phyloP scores from a whole-genome alignment of 2,329 filamentous ascomycete species.

The Blastomyces percursus region DNA sequence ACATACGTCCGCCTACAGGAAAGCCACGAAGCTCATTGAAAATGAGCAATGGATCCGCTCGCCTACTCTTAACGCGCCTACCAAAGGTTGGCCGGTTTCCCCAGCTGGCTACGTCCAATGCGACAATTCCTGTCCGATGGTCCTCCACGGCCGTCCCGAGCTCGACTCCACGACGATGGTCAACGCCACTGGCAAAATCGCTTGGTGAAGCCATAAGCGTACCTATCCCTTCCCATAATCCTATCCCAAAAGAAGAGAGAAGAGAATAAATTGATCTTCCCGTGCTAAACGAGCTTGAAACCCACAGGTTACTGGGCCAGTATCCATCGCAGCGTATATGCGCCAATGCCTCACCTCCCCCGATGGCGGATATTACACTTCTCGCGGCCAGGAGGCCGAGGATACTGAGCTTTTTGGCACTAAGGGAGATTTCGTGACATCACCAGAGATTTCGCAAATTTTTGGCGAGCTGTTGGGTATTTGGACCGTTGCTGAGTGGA shows the following conservation, averaged over 20 bases:
- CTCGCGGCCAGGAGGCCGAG: constrained; percentile 45
- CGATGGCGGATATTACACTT: constrained; percentile 86
- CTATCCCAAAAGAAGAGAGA: neutral
- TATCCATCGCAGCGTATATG: constrained; percentile 92
- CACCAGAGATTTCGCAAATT: constrained; percentile 91
- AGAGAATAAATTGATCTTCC: neutral
- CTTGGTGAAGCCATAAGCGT: constrained; percentile 80
- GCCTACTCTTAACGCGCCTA: constrained; percentile 13
- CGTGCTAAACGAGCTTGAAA: neutral
- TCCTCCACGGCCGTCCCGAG: constrained; percentile 22
- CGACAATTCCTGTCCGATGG: constrained; percentile 18
- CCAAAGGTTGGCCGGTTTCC: constrained; percentile 11
- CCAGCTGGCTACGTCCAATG: constrained; percentile 12
- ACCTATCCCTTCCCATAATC: constrained; percentile 18
- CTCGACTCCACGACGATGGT: constrained; percentile 55
- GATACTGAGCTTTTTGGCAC: constrained; percentile 80
- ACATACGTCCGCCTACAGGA: neutral
- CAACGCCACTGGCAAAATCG: constrained; percentile 80
- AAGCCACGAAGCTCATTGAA: constrained; percentile 10
- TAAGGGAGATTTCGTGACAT: constrained; percentile 92
- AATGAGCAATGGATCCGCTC: constrained; percentile 16
- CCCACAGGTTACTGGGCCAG: constrained; percentile 66
- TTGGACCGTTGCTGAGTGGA: constrained; percentile 96
- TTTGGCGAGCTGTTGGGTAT: constrained; percentile 91
- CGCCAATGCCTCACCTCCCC: constrained; percentile 94